Base-by-base conservation (phyloP, 164 flowering plant species). In the Umbilicus rupestris region DNA sequence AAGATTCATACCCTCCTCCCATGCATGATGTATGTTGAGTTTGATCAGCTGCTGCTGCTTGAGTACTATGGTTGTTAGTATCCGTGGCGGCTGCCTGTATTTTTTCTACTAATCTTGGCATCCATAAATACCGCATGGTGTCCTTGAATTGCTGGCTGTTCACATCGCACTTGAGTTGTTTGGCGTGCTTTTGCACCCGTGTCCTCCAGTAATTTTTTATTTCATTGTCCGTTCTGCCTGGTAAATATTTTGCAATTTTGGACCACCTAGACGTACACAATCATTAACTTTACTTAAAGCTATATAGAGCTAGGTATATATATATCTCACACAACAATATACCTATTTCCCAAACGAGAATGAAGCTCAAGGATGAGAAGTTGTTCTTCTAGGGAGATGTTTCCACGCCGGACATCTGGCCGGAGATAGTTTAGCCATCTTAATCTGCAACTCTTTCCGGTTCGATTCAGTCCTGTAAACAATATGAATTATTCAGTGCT, bases 391-490 rank as follows among this genome's bases (percentile, higher is more conserved):
- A 76, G 84, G 20, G 87, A 84, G 69, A 87, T 81, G 70, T 81
- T 84, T 55, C 96, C 96, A 26, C 92, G 88, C 52, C 88, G 75
- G 62, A 90, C 82, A 68, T 85, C 85, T 0, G 96, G 96, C 0
- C 85, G 78, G 45, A 90, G 75, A 78, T 90, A 90, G 69, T 90
- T 87, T 59, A 87, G 66, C 96, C 96, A 89, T 77, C 96, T 81
- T 42, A 89, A 72, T 77, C 96, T 76, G 70, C 84, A 81, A 68
- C 84, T 81, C n/a, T n/a, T n/a, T n/a, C n/a, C n/a, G n/a, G n/a
- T n/a, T n/a, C n/a, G n/a, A n/a, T n/a, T n/a, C n/a, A 90, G 77
- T 22, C 92, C 96, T 89, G 79, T 62, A 66, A 63, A 31, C 24
- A 3, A 64, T 3, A 2, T 3, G n/a, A 15, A 46, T 1, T 31